These are phyloP conservation scores for Conidiobolus incongruus DNA, from an alignment of 371 early-diverging fungal species.

Conservation along the genomic window DNA sequence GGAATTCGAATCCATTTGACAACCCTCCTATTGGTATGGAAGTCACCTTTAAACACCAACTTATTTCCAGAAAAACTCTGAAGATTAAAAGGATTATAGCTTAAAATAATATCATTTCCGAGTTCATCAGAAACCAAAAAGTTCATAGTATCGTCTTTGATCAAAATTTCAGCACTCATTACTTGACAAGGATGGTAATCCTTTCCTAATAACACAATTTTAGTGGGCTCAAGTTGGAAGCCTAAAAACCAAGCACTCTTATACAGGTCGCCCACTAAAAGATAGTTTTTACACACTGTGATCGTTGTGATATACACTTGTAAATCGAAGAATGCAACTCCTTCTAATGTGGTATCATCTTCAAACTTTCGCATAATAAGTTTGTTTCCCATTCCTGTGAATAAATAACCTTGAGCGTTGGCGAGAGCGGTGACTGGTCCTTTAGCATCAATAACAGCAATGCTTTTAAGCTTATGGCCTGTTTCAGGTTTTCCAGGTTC, in stretches of 20 bases:
- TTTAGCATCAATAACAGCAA: constrained; percentile 72
- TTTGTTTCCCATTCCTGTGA: constrained; percentile 80
- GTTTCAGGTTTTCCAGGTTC: constrained; percentile 87
- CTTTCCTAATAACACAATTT: constrained; percentile 70
- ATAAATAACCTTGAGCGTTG: constrained; percentile 65
- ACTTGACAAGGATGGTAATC: constrained; percentile 55
- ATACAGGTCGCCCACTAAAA: constrained; percentile 79
- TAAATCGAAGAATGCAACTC: constrained; percentile 93
- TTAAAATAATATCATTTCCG: constrained; percentile 57
- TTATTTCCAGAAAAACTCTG: constrained; percentile 15
- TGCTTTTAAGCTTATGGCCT: constrained; percentile 73
- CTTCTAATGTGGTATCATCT: constrained; percentile 66
- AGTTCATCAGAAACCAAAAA: constrained; percentile 65
- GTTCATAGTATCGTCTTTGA: constrained; percentile 44
- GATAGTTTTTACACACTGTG: constrained; percentile 66
- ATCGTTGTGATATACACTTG: constrained; percentile 75
- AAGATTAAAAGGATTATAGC: constrained; percentile 70
- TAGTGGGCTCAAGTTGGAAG: constrained; percentile 91
- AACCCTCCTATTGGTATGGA: constrained; percentile 54
- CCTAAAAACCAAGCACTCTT: constrained; percentile 86
- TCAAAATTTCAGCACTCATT: constrained; percentile 42
- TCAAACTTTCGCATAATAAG: constrained; percentile 81
- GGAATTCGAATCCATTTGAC: constrained; percentile 32
- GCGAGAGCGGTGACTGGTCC: constrained; percentile 87
- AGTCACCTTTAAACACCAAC: constrained; percentile 75